These are phyloP conservation scores for Candida mesenterica DNA, from an alignment of 1,139 yeast species.

Conservation along the genomic window DNA sequence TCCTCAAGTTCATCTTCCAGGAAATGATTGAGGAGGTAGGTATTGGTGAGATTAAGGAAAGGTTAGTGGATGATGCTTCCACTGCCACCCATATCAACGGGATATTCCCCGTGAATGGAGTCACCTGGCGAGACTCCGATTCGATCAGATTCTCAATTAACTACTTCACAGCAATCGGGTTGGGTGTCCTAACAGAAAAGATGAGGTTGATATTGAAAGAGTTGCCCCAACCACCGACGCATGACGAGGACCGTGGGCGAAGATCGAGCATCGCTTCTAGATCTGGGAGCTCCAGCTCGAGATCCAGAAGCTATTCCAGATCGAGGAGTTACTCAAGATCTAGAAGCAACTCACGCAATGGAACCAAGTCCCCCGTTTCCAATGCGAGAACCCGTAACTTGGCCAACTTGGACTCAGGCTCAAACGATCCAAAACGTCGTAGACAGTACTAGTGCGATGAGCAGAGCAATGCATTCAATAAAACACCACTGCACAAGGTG, in stretches of 20 bases:
- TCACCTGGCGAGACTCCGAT: constrained; percentile 49
- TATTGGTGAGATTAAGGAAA: constrained; percentile 41
- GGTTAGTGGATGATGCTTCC: constrained; percentile 48
- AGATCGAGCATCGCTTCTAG: constrained; percentile 15
- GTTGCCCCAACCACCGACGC: constrained; percentile 30
- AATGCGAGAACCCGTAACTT: constrained; percentile 3
- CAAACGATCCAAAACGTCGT: too few relatives aligned
- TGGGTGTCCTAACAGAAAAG: constrained; percentile 78
- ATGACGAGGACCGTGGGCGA: constrained; percentile 13
- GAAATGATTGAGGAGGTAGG: constrained; percentile 83
- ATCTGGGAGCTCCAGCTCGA: constrained; percentile 10
- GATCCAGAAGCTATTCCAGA: constrained; percentile 19
- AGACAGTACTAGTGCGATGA: too few relatives aligned
- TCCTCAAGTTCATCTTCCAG: constrained; percentile 76
- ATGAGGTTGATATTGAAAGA: constrained; percentile 62
- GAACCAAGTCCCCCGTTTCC: constrained; percentile 1
- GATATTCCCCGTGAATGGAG: constrained; percentile 42
- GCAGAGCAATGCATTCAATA: too few relatives aligned
- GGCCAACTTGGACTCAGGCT: neutral
- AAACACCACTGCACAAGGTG: too few relatives aligned
- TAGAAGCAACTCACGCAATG: constrained; percentile 6
- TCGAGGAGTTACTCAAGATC: constrained; percentile 19
- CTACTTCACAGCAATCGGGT: constrained; percentile 88
- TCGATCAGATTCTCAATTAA: constrained; percentile 78
- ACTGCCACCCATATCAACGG: constrained; percentile 48